Evolutionary conservation across 2,329 filamentous ascomycete species (phyloP), one percentile per base, ranked within the genome.

Genomic region (Cryphonectria radicalis): DNA sequence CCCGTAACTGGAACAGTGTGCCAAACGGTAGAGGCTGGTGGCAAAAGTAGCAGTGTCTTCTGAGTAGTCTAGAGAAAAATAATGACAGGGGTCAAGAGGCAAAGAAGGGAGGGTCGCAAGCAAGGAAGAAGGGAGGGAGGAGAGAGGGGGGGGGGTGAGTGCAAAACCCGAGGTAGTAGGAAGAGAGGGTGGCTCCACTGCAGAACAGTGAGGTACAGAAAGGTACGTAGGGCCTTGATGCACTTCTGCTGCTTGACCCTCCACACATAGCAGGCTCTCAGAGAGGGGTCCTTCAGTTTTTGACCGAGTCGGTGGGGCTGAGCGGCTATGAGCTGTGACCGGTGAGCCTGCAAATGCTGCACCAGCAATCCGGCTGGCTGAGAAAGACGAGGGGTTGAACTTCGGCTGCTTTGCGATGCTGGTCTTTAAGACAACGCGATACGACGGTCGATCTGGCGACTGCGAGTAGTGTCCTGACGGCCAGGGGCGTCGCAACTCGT

Each of bases 241-340:
- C 57, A 37, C 19, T 65, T 66, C 71, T 68, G 67, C 70, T 67
- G 57, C 69, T 40, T 35, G 42, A 67, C 66, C 55, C 62, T 64
- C 42, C 63, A 50, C 66, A 71, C 69, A 63, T 40, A 42, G 43
- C 63, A 55, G 65, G 60, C 25, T 59, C 59, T 46, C 62, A n/a
- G 19, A 60, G 42, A 6, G 14, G 22, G 35, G 43, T 22, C 8
- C 46, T 65, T 63, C 53, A 70, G 64, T 46, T 68, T 46, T 55
- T 73, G 67, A 70, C 67, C 67, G 67, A 72, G 65, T 70, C 67
- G 67, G 63, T 69, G 66, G 67, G 55, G 63, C 28, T n/a, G 59
- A 66, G 62, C 64, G 70, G 72, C 40, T 68, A 53, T 64, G 46
- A 19, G 43, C 17, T 35, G n/a, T 37, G 19, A 67, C 69, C 70